Base-by-base conservation (phyloP, 2,329 filamentous ascomycete genomes). In the Trichothecium sympodiale region DNA sequence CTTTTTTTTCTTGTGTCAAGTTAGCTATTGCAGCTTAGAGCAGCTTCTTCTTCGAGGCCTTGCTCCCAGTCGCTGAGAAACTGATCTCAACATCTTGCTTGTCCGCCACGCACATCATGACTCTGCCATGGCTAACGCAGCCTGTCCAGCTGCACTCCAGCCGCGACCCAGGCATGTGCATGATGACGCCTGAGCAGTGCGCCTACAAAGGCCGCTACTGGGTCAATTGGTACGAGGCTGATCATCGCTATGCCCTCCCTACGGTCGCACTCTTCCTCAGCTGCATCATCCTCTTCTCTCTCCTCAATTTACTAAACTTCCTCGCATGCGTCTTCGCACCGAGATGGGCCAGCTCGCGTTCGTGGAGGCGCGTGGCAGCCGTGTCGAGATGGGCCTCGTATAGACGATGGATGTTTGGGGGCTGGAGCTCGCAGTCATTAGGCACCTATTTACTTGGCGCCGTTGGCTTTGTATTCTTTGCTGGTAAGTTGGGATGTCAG, bases 241-340 rank as follows among this genome's bases (percentile, higher is more conserved):
- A 76, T 44, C 61, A 67, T 41, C 61, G 65, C 26, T 76, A 66
- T 42, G 66, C 63, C 1, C 49, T 74, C 4, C 60, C 61, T 6
- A 73, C 70, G 0, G 52, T 73, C 3, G 70, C 67, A 31, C 69
- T 75, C 42, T 65, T 74, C 48, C 54, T 68, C 43, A 55, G 57
- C 1, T 49, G 54, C n/a, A 65, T 74, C 36, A 55, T 59, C 2
- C 38, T 72, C 10, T 74, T 71, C 42, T 50, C 60, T 15, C 48
- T 73, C 14, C 14, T 17, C 9, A 43, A 52, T 18, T 23, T 60
- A 17, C 16, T 26, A 4, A 25, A 10, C 20, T 12, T 16, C n/a
- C 16, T 26, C 18, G 31, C 16, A 6, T 23, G 20, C 20, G 23
- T 16, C n/a, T 27, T 26, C 18, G 31, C 16, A 6, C 29, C 29